Evolutionary conservation across 768 basidiomycete species (phyloP).

Genomic region (Tylopilus sp.): DNA sequence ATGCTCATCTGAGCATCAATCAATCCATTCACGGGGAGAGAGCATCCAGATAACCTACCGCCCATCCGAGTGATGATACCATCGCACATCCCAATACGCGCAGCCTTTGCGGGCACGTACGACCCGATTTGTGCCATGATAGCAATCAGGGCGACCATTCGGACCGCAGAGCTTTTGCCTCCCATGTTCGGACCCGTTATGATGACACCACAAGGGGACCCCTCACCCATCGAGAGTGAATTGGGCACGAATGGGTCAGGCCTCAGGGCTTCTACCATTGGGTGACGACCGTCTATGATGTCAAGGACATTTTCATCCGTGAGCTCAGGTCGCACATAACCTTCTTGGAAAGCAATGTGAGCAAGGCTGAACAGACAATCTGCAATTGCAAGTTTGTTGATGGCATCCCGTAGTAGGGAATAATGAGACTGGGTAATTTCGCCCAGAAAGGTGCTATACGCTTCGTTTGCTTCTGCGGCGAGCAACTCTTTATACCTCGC

Average conservation of each 20-base stretch:
- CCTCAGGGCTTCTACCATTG: constrained; percentile 81
- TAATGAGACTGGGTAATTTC: constrained; percentile 72
- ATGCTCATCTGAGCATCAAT: constrained; percentile 45
- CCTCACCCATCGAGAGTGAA: constrained; percentile 60
- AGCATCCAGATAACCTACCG: constrained; percentile 43
- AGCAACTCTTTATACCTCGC: constrained; percentile 74
- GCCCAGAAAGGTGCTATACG: constrained; percentile 63
- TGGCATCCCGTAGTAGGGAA: constrained; percentile 63
- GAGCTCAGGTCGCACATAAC: constrained; percentile 78
- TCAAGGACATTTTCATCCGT: constrained; percentile 63
- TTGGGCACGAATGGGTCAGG: constrained; percentile 88
- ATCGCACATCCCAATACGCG: constrained; percentile 77
- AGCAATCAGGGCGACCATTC: constrained; percentile 73
- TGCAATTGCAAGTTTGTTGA: constrained; percentile 76
- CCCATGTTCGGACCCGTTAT: constrained; percentile 90
- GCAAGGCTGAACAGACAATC: constrained; percentile 89
- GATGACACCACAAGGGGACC: constrained; percentile 52
- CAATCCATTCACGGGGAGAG: neutral
- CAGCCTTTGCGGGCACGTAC: constrained; percentile 80
- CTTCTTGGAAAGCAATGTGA: constrained; percentile 67
- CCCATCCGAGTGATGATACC: constrained; percentile 89
- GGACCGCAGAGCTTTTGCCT: constrained; percentile 80
- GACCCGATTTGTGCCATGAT: constrained; percentile 88
- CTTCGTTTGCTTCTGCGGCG: constrained; percentile 58
- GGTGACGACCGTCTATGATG: constrained; percentile 85